Conservation (phyloP, 2,329 filamentous ascomycete genomes). For the Aspergillus calidoustus region DNA sequence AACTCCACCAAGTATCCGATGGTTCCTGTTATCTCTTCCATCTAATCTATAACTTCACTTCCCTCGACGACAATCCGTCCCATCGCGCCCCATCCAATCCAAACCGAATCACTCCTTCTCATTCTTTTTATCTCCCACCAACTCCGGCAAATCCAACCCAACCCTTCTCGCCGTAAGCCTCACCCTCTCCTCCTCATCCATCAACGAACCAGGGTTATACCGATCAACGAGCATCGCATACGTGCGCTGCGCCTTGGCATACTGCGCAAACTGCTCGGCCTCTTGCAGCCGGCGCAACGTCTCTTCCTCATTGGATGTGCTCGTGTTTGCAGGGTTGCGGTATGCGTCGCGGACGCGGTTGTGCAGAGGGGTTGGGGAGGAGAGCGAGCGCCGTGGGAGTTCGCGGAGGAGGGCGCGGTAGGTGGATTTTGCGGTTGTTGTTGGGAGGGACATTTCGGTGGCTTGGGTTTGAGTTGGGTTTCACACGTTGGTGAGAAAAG, state of each 20-base stretch:
- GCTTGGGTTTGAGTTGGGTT: too few species aligned
- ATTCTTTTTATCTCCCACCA: conserved; percentile 67
- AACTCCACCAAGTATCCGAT: neutral
- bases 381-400: conserved; percentile 72
- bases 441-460: conserved; percentile 30
- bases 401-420: conserved; percentile 91
- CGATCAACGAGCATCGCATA: conserved; percentile 83
- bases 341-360: conserved; percentile 69
- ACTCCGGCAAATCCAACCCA: conserved; percentile 85
- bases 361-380: conserved; percentile 71
- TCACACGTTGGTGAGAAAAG: too few species aligned
- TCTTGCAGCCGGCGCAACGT: conserved; percentile 49
- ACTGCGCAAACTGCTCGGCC: conserved; percentile 78
- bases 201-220: conserved; percentile 91
- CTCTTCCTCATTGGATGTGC: conserved; percentile 3
- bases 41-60: neutral
- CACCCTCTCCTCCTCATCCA: conserved; percentile 83
- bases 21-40: neutral
- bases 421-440: conserved; percentile 66
- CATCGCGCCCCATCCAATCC: neutral
- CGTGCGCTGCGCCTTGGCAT: conserved; percentile 81
- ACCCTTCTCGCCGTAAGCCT: conserved; percentile 83
- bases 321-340: conserved; percentile 37
- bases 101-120: conserved; percentile 8
- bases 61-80: too few species aligned